Percentiles rank a stretch among this genome's conserved stretches.
Conservation (phyloP, 2,329 filamentous ascomycete species). For the Neopestalotiopsis clavispora region DNA sequence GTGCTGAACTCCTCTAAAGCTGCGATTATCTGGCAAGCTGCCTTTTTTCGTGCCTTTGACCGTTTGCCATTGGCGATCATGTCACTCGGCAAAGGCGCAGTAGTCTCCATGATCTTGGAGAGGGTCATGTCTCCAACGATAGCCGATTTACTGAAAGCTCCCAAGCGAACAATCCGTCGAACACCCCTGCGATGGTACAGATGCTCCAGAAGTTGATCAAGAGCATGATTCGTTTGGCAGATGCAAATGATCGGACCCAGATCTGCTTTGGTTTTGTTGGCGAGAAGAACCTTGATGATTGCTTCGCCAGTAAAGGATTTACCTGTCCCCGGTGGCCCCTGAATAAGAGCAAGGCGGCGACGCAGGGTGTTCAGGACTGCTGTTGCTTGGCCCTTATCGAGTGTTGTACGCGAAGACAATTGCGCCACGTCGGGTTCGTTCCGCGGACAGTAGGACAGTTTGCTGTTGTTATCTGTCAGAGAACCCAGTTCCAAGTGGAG, state of each 20-base stretch:
- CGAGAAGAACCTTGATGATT: slow-evolving; percentile 59
- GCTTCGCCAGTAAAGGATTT: slow-evolving; percentile 67
- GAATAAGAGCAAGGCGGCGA: slow-evolving; percentile 62
- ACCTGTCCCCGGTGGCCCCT: slow-evolving; percentile 74
- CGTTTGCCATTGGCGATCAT: slow-evolving; percentile 19
- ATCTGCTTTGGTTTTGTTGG: slow-evolving; percentile 40
- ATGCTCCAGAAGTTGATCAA: slow-evolving; percentile 65
- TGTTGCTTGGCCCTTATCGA: slow-evolving; percentile 56
- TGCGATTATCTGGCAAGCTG: not conserved
- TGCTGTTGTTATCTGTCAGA: slow-evolving; percentile 1
- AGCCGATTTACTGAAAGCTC: slow-evolving; percentile 60
- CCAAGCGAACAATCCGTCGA: slow-evolving; percentile 63
- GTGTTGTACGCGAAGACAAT: slow-evolving; percentile 41
- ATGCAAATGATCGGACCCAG: slow-evolving; percentile 57
- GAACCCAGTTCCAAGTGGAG: not conserved
- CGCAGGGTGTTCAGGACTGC: slow-evolving; percentile 60
- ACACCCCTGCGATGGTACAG: slow-evolving; percentile 50
- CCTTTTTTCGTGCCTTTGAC: slow-evolving; percentile 15
- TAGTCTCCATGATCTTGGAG: slow-evolving; percentile 24
- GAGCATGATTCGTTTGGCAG: slow-evolving; percentile 56
- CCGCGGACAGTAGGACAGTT: slow-evolving; percentile 28
- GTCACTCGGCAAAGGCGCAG: slow-evolving; percentile 4
- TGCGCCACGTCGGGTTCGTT: slow-evolving; percentile 22
- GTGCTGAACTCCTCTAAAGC: not conserved
- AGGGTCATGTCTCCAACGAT: slow-evolving; percentile 55